Evolutionary conservation across 2,329 filamentous ascomycete genomes (phyloP), one percentile per base, ranked within the genome.

Genomic region (Sclerotinia nivalis): DNA sequence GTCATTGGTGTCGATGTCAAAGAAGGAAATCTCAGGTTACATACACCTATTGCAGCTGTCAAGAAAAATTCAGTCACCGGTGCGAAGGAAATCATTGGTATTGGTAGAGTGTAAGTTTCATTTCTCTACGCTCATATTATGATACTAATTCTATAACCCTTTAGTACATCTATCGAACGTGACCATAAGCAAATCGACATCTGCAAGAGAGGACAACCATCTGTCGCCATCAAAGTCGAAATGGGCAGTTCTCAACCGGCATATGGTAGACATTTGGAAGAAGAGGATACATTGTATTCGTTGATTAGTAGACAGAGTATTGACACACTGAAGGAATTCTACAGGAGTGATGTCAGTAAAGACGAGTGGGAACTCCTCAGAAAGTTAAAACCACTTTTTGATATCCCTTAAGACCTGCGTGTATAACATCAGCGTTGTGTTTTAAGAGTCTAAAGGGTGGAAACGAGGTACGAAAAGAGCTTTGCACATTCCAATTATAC

Each of bases 161-260:
- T n/a, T 59, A 97, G 94, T n/a, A 92, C 92, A 69, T 94, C 91
- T 2, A 99, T 99, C 78, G 95, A 99, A 82, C 91, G 96, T 79
- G 96, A 99, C 75, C 96, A 99, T 87, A 99, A 99, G 84, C 89
- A 96, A 73, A 90, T 99, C 74, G 87, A 86, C 13, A 86, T 97
- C 70, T 97, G 93, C 84, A 99, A 99, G 82, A 95, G 93, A 83
- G 95, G 95, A 66, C 92, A 97, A 79, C 96, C 96, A n/a, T 96
- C 93, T 1, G 96, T 99, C 13, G 96, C 96, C 28, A 86, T 99
- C 84, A 99, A 99, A 86, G 96, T 99, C 77, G 96, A 99, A 83
- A 90, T 90, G 88, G 95, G 93, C 68, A 83, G 90, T 70, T 93
- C 95, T 80, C 96, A 99, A 84, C 96, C 96, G 22, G 88, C 91